Base-by-base conservation (phyloP, 176 grass and related monocot genomes). In the Juncus inflexus region DNA sequence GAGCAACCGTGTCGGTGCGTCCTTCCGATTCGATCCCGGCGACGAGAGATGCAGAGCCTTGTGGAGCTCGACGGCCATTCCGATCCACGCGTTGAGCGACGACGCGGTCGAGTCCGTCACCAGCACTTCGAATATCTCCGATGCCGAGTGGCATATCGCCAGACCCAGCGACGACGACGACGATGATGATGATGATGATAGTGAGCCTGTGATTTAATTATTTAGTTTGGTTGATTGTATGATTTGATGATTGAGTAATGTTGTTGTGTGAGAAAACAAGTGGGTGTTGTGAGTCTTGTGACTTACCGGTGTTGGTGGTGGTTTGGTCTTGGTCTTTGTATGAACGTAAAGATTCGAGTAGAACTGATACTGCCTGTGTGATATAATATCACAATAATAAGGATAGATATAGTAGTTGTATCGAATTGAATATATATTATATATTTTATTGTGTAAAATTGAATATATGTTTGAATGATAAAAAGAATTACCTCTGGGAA, bases 111-210 rank as follows among this genome's bases (percentile, higher is more conserved):
- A 89, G 74, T 96, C 92, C 60, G 84, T 77, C 63, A 96, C 92
- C 64, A 96, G 76, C 64, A 96, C 81, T 96, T 96, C 92, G 76
- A 96, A 86, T 78, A 96, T 89, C 76, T 89, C 92, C 10, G 87
- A 81, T 77, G 92, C 79, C 9, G 87, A 83, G 83, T 96, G 87
- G 75, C 90, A 91, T 74, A 96, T 91, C 15, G 92, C 92, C 65
- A 89, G 79, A 68, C 92, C 84, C 72, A 96, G 83, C 28, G 87
- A 83, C 7, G 66, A 69, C 12, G 81, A 87, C n/a, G 73, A 77
- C 57, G 19, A 28, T 28, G 19, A 28, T 28, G 19, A 28, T 28
- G 19, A 28, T 28, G 19, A 28, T 28, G 19, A 28, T 28, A 28
- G 19, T 1, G 19, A 28, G 19, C 84, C 91, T 96, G 74, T 75